Base-by-base conservation (phyloP, 257 asterid genomes). In the Rhazya stricta region DNA sequence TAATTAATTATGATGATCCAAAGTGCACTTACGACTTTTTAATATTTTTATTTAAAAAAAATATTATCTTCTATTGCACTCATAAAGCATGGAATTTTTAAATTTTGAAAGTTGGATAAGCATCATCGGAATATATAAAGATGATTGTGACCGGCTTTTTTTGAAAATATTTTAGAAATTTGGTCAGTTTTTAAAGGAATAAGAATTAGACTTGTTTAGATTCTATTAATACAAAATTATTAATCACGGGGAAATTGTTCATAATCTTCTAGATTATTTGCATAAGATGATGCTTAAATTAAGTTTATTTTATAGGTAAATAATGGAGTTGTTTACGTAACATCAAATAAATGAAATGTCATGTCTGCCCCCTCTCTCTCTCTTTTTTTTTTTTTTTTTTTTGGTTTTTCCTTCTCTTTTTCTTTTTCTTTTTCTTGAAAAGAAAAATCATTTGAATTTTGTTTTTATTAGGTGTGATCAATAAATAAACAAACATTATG, bases 1-100 rank as follows among this genome's bases (percentile, higher is more conserved):
- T 25, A 70, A 48, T 5, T 9, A 30, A 48, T 50, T 8, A 4
- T n/a, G 61, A 16, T 32, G 16, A 70, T 32, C 25, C 25, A 46
- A 36, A 29, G 62, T 30, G 63, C 16, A 16, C 30, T 30, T 11
- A 9, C 12, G 25, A 71, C 63, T 50, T 36, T 21, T 41, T 19
- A 67, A 51, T 66, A 54, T n/a, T 45, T 10, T 16, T 23, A 34
- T 48, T 57, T 54, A 7, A 13, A 12, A n/a, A n/a, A 51, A 9
- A 51, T 50, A 29, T 48, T 30, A 46, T 74, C 57, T 4, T 37
- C 6, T 8, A 46, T 62, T 66, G 73, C 73, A 50, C 72, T 67
- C 66, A 75, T 8, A 43, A 6, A 46, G 10, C 34, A 18, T 37
- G 48, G 32, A 57, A 25, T 19, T 21, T 50, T 50, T 50, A 16